Conservation (phyloP, 73 alveolate species). For the Paramecium sonneborni region DNA sequence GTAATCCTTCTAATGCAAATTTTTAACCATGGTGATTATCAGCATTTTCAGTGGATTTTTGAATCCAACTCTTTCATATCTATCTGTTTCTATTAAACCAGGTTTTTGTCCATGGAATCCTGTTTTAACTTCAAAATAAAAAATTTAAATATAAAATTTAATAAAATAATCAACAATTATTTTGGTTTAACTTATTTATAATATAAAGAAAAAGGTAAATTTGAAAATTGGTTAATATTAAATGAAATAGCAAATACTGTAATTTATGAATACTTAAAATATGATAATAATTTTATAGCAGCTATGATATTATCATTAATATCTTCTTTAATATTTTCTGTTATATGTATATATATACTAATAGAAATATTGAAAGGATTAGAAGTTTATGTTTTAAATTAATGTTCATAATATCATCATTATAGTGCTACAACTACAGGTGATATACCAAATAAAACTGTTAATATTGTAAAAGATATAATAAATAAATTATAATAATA, state of each 20-base stretch:
- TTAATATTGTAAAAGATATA: neutral
- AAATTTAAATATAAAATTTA: neutral
- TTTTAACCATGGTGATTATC: slow-evolving; percentile 48
- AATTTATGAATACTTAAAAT: neutral
- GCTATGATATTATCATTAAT: neutral
- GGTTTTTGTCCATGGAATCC: slow-evolving; percentile 36
- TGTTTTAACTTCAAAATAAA: neutral
- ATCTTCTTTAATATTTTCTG: neutral
- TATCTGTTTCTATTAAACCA: neutral
- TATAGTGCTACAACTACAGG: neutral
- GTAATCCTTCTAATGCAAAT: neutral
- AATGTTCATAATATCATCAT: neutral
- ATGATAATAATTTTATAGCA: slow-evolving; percentile 15
- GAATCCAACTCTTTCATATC: neutral
- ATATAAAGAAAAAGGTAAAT: neutral
- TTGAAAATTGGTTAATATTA: neutral
- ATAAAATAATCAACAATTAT: neutral
- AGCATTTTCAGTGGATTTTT: slow-evolving; percentile 10
- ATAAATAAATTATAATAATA: neutral
- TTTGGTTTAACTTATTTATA: neutral
- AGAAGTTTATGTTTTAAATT: neutral
- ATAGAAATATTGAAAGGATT: neutral
- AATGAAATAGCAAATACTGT: neutral
- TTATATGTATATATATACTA: neutral
- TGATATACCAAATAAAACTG: neutral